Evolutionary conservation across 2,329 filamentous ascomycete genomes (phyloP), one percentile per base, ranked within the genome.

Genomic region (Biscogniauxia marginata): DNA sequence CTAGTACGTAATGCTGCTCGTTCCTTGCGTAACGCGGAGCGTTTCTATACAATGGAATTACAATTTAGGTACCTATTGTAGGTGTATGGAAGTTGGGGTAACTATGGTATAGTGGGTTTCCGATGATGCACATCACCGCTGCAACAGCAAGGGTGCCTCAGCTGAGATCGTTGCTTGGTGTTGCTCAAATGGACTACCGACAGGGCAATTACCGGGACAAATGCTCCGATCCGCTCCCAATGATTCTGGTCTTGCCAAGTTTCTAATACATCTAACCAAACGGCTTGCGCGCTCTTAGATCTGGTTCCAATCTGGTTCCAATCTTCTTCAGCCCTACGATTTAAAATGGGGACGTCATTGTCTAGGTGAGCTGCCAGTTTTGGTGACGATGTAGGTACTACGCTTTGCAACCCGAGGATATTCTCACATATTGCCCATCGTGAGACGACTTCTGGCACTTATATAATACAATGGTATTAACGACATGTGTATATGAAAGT

Each of bases 51-150:
- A 30, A 45, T 55, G 55, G 44, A 51, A 60, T 55, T 58, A 21
- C 58, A 50, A n/a, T n/a, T n/a, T n/a, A n/a, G n/a, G n/a, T n/a
- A n/a, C n/a, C n/a, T n/a, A n/a, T n/a, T n/a, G 18, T 52, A 50
- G 23, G 44, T 59, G 62, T 60, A 64, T 63, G 62, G 63, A 60
- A 64, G 63, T 34, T 39, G n/a, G n/a, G n/a, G n/a, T n/a, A n/a
- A n/a, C n/a, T n/a, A n/a, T n/a, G n/a, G n/a, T n/a, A n/a, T n/a
- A 22, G 30, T 39, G 30, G 30, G 9, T 39, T n/a, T 39, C 30
- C 13, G 9, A 39, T 39, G 30, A 39, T 39, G 30, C 30, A 39
- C 11, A n/a, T 39, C n/a, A 9, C 30, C 5, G 30, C 30, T 39
- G 30, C 13, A 11, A n/a, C 3, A 39, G 30, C 30, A 39, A 39